A percentile compares a stretch with the other conserved stretches of the same genome.
Conservation (phyloP, 2,329 filamentous ascomycete species). For the Rhexocercosporidium sp. region DNA sequence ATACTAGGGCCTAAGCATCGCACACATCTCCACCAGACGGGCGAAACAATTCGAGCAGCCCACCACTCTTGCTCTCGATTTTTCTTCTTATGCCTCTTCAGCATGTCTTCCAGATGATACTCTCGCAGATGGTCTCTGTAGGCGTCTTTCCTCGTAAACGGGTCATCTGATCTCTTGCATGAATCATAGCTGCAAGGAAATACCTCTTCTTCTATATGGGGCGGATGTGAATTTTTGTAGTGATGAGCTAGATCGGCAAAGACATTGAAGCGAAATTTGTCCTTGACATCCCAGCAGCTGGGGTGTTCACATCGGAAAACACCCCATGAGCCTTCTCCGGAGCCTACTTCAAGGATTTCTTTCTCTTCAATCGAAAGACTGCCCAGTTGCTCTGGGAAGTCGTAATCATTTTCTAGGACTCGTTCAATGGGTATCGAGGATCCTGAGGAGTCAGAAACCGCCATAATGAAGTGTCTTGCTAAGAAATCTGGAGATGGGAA, state of each 20-base stretch:
- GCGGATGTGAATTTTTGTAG: conserved; percentile 35
- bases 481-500: too few species aligned
- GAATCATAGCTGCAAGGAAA: conserved; percentile 37
- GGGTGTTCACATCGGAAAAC: conserved; percentile 21
- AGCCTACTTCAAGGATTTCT: conserved; percentile 1
- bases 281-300: conserved; percentile 19
- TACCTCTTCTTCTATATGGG: conserved; percentile 16
- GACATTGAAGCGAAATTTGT: conserved; percentile 20
- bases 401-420: conserved; percentile 2
- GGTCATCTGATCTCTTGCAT: conserved; percentile 40
- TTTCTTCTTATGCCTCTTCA: conserved; percentile 18
- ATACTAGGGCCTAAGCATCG: conserved; percentile 21
- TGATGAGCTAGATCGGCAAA: conserved; percentile 42
- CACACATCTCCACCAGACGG: conserved; percentile 30
- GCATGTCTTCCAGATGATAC: conserved; percentile 47
- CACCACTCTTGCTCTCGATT: conserved; percentile 22
- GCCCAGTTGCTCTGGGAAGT: conserved; percentile 3
- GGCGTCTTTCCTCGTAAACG: conserved; percentile 52
- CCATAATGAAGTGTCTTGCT: too few species aligned
- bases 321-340: conserved; percentile 2
- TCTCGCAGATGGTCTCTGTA: conserved; percentile 52
- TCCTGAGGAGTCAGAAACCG: neutral
- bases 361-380: conserved; percentile 3
- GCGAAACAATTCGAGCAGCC: conserved; percentile 13
- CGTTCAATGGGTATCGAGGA: neutral